Percentiles rank a stretch among this genome's conserved stretches.
Evolutionary conservation across 805 yeast species (phyloP).

Genomic region (Candida boleticola): DNA sequence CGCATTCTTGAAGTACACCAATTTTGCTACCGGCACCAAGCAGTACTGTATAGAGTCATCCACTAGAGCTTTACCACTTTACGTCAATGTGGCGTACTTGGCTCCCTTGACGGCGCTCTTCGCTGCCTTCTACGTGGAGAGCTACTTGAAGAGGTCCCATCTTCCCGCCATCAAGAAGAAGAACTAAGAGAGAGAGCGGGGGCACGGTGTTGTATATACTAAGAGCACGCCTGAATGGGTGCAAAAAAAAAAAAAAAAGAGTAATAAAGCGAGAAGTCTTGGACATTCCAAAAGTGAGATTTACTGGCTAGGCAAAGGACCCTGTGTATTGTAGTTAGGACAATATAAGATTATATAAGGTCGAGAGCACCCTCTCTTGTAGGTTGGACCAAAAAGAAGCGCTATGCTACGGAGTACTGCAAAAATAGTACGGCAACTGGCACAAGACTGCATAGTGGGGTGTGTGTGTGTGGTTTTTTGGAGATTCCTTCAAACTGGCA

Average conservation of each 20-base stretch:
- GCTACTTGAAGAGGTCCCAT: conserved; percentile 37
- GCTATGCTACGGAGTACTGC: too few relatives aligned
- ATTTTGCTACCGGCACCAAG: conserved; percentile 40
- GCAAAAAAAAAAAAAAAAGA: neutral
- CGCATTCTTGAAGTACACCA: conserved; percentile 58
- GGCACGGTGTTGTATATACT: neutral
- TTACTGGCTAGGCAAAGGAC: too few relatives aligned
- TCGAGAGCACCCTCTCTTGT: too few relatives aligned
- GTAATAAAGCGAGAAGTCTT: too few relatives aligned
- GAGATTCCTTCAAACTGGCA: too few relatives aligned
- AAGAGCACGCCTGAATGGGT: too few relatives aligned
- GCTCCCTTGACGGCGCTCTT: conserved; percentile 67
- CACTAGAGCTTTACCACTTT: conserved; percentile 61
- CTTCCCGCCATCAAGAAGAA: neutral
- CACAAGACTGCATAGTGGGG: too few relatives aligned
- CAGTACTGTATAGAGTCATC: conserved; percentile 53
- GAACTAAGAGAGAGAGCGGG: neutral
- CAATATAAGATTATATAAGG: neutral
- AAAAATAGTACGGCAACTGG: too few relatives aligned
- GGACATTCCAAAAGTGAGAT: too few relatives aligned
- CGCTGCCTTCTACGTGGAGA: conserved; percentile 62
- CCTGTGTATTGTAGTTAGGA: neutral
- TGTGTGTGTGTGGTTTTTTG: too few relatives aligned
- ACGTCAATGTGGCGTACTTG: conserved; percentile 61
- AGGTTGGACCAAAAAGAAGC: too few relatives aligned